Percentiles rank a stretch among this genome's conserved stretches.
Evolutionary conservation across 1,284 basidiomycete species (phyloP).

Genomic region (Ganoderma leucocontextum): DNA sequence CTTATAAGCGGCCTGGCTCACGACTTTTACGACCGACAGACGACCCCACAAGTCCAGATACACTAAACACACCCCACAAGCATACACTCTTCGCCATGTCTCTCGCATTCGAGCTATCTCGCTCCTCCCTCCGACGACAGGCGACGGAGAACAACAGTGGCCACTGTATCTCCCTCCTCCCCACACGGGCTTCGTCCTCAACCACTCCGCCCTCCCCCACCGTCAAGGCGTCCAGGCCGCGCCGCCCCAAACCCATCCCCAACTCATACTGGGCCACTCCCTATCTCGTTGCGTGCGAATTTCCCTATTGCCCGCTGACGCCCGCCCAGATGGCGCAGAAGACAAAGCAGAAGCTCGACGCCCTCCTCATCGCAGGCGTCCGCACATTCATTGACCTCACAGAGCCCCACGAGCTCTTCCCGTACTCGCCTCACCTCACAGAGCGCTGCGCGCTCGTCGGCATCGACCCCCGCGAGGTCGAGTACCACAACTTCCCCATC

Average conservation of each 20-base stretch:
- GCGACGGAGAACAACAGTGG: constrained; percentile 10
- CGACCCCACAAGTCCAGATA: constrained; percentile 2
- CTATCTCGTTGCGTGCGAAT: constrained; percentile 77
- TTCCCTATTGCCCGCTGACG: constrained; percentile 69
- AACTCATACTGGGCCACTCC: constrained; percentile 85
- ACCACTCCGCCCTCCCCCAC: constrained; percentile 17
- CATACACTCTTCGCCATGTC: constrained; percentile 25
- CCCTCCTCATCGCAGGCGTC: constrained; percentile 71
- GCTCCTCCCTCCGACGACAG: constrained; percentile 11
- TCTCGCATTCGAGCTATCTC: constrained; percentile 32
- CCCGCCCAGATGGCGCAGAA: constrained; percentile 45
- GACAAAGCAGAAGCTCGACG: constrained; percentile 68
- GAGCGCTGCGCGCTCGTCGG: constrained; percentile 59
- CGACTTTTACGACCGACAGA: constrained; percentile 19
- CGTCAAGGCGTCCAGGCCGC: constrained; percentile 25
- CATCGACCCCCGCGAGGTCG: constrained; percentile 60
- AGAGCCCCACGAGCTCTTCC: constrained; percentile 71
- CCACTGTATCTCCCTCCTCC: constrained; percentile 23
- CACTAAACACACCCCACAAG: not conserved
- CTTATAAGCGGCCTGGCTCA: constrained; percentile 20
- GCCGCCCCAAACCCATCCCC: constrained; percentile 66
- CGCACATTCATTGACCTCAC: constrained; percentile 84
- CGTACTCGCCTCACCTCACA: constrained; percentile 66
- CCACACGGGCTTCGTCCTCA: constrained; percentile 17
- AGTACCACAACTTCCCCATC: constrained; percentile 81